Conservation (phyloP, 768 basidiomycete genomes). For the Russula sp. region DNA sequence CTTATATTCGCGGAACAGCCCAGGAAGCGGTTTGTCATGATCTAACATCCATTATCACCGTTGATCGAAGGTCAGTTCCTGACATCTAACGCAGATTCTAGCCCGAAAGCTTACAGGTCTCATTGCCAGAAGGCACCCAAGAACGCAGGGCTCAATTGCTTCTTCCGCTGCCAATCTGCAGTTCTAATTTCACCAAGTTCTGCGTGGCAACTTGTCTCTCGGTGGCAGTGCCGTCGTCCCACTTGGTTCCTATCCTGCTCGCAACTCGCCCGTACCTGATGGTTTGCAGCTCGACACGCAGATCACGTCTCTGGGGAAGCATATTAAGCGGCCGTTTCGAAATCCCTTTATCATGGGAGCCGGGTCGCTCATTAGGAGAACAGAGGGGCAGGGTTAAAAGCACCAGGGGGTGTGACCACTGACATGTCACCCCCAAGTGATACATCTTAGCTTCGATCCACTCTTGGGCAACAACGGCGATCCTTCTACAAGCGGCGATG, state of each 20-base stretch:
- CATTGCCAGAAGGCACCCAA: slow-evolving; percentile 47
- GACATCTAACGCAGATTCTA: slow-evolving; percentile 15
- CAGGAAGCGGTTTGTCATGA: slow-evolving; percentile 41
- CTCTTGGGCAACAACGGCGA: no score
- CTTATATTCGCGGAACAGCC: slow-evolving; percentile 56
- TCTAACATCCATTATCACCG: neutral
- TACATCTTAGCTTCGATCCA: no score
- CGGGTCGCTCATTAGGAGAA: neutral
- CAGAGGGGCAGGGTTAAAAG: neutral
- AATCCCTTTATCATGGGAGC: neutral
- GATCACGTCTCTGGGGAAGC: slow-evolving; percentile 33
- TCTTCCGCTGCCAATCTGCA: slow-evolving; percentile 53
- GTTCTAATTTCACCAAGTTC: slow-evolving; percentile 41
- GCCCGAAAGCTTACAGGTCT: slow-evolving; percentile 40
- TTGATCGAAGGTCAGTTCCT: neutral
- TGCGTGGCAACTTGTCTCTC: slow-evolving; percentile 50
- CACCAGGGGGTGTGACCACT: neutral
- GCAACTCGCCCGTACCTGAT: slow-evolving; percentile 43
- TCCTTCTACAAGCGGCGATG: no score
- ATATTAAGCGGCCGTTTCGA: neutral
- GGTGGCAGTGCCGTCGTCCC: slow-evolving; percentile 39
- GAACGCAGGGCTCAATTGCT: slow-evolving; percentile 46
- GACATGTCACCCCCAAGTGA: no score
- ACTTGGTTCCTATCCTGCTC: slow-evolving; percentile 47
- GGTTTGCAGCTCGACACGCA: slow-evolving; percentile 40